Base-by-base conservation (phyloP, 2,329 filamentous ascomycete genomes). In the Drechslerella coelobrocha region DNA sequence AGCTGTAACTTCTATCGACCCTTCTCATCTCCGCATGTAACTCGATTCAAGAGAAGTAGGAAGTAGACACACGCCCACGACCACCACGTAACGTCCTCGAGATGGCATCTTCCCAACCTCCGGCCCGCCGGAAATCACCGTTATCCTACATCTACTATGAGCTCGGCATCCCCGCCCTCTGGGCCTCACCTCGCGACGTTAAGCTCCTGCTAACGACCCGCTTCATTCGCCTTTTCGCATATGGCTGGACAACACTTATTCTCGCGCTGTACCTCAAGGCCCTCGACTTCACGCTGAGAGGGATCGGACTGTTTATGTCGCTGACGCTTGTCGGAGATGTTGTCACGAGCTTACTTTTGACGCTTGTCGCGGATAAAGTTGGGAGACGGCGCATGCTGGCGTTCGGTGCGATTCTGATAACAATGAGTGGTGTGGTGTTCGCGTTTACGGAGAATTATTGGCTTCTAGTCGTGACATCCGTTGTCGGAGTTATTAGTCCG, bases 271-370 rank as follows among this genome's bases (percentile, higher is more conserved):
- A 84, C 72, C 81, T 88, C 6, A 79, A 80, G 12, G 80, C 78
- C 1, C 79, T 87, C 0, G 80, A 78, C 7, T 80, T 84, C 43
- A 81, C 83, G 0, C 81, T 85, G 65, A 79, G 81, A 0, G 79
- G 78, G 29, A 84, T 85, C 68, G 86, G 86, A 1, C 78, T 87
- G 0, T 88, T 88, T 78, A 88, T 88, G 86, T 87, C 85, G 0
- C 76, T 88, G 72, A 89, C 86, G 0, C 78, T 88, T 14, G 78
- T 81, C 12, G 86, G 86, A 24, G 86, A 88, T 76, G 81, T 84
- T 2, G 75, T 80, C 43, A 83, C 88, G 71, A 87, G 85, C 74
- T 83, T 87, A 63, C 37, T 84, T 21, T 80, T 88, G 50, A 86
- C 86, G 0, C 75, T 85, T 4, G 80, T 86, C 69, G 84, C 86